phyloP scores from a whole-genome alignment of 495 filamentous ascomycete genomes.

The Podospora sp. region DNA sequence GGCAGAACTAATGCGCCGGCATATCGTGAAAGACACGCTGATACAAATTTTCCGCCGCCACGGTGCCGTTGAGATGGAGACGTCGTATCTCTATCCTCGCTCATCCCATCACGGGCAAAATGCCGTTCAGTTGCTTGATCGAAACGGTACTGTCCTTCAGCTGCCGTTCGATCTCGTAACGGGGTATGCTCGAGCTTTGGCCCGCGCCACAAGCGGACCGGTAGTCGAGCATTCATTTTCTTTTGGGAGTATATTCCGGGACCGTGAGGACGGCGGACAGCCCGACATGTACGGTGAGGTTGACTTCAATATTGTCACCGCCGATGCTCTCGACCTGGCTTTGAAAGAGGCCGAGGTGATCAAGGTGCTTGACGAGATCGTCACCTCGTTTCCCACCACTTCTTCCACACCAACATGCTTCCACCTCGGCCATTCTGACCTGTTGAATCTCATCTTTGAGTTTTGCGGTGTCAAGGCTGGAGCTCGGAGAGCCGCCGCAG shows the following conservation, averaged over 20 bases:
- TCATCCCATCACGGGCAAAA: slow-evolving; percentile 71
- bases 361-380: slow-evolving; percentile 91
- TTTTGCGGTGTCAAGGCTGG: slow-evolving; percentile 75
- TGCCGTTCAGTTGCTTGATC: slow-evolving; percentile 75
- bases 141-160: slow-evolving; percentile 81
- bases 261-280: slow-evolving; percentile 70
- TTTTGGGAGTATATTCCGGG: slow-evolving; percentile 88
- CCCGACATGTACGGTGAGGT: slow-evolving; percentile 84
- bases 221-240: slow-evolving; percentile 77
- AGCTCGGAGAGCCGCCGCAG: slow-evolving; percentile 72
- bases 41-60: slow-evolving; percentile 84
- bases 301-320: slow-evolving; percentile 91
- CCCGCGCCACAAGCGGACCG: slow-evolving; percentile 60
- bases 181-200: slow-evolving; percentile 84
- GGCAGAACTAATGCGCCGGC: slow-evolving; percentile 68
- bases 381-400: slow-evolving; percentile 77
- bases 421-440: slow-evolving; percentile 84
- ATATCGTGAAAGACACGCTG: slow-evolving; percentile 74
- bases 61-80: slow-evolving; percentile 80
- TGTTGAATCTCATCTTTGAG: slow-evolving; percentile 83
- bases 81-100: slow-evolving; percentile 76
- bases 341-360: slow-evolving; percentile 93
- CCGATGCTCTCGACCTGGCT: slow-evolving; percentile 77
- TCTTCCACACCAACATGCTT: slow-evolving; percentile 78
- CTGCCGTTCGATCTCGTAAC: slow-evolving; percentile 90